Conservation (phyloP, 2,329 filamentous ascomycete species). For the Biscogniauxia sp. region DNA sequence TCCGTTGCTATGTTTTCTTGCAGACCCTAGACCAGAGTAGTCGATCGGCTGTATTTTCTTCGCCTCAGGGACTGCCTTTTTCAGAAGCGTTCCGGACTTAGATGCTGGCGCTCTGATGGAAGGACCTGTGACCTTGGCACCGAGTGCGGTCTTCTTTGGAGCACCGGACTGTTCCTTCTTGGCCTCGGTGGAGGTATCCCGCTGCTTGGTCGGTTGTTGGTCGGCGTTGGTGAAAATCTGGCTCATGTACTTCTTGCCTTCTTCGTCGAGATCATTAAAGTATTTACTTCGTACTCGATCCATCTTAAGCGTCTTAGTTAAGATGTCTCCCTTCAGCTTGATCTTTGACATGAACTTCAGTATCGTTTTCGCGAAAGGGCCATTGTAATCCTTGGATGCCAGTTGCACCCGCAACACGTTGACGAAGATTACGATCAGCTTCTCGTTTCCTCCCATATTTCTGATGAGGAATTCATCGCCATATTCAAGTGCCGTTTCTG, state of each 20-base stretch:
- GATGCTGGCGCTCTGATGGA: constrained; percentile 6
- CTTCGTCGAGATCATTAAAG: constrained; percentile 60
- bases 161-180: constrained; percentile 20
- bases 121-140: constrained; percentile 10
- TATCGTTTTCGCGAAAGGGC: constrained; percentile 53
- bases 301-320: constrained; percentile 64
- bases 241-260: constrained; percentile 47
- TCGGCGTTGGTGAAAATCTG: constrained; percentile 29
- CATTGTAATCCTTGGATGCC: constrained; percentile 50
- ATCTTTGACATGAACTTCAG: constrained; percentile 60
- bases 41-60: constrained; percentile 24
- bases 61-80: constrained; percentile 12
- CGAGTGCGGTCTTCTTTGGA: constrained; percentile 11
- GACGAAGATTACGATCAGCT: constrained; percentile 53
- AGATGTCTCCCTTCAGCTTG: constrained; percentile 59
- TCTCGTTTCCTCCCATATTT: constrained; percentile 57
- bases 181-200: constrained; percentile 7
- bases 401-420: constrained; percentile 54
- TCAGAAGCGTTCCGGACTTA: constrained; percentile 13
- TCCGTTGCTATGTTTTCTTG: constrained; percentile 24
- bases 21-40: constrained; percentile 29
- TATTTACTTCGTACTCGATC: constrained; percentile 63
- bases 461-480: constrained; percentile 56
- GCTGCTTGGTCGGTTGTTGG: not conserved
- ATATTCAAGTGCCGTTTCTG: constrained; percentile 53